Base-by-base conservation (phyloP, 2,329 filamentous ascomycete genomes). In the Cercospora zeae-maydis region DNA sequence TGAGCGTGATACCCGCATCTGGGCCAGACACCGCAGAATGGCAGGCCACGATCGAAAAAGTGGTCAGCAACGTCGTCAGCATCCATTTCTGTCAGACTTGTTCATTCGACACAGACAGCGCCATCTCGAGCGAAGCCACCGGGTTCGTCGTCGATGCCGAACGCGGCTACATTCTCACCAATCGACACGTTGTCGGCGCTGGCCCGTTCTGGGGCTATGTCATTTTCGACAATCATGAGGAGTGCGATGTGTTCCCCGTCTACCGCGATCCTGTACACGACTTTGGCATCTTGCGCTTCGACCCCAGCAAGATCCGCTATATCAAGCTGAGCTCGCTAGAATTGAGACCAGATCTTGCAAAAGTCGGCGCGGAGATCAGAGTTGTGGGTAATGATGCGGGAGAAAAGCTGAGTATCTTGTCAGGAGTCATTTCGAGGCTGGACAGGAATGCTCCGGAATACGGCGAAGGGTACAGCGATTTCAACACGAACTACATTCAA, bases 231-330 rank as follows among this genome's bases (percentile, higher is more conserved):
- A 99, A 99, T 75, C 95, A 99, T 77, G 95, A 99, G 75, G 87
- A 89, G 77, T 95, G 95, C 71, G 95, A 99, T 75, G 93, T 96
- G 53, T 91, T 92, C 74, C 95, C 95, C 8, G 92, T 99, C 55
- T 99, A 99, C 79, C 92, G 95, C 73, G 95, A 99, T 74, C 96
- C 95, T 14, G 93, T 99, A 30, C 95, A 99, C 82, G 95, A 99
- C 77, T 99, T 99, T 72, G 95, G 95, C 66, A 96, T 99, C 71
- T 85, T 99, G 56, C 88, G 95, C 73, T 99, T 99, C 80, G 91
- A 99, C 71, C 95, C 95, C 39, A 92, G 92, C 74, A 89, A 89
- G 8, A 96, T 99, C 81, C 96, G 96, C 76, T 98, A 99, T 78
- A 96, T 99, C 92, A 88, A 90, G 9, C 84, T 99, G 24, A 86